Percentiles rank a stretch among this genome's conserved stretches.
phyloP scores from a whole-genome alignment of 208 protist species.

The Phytomonas francai region DNA sequence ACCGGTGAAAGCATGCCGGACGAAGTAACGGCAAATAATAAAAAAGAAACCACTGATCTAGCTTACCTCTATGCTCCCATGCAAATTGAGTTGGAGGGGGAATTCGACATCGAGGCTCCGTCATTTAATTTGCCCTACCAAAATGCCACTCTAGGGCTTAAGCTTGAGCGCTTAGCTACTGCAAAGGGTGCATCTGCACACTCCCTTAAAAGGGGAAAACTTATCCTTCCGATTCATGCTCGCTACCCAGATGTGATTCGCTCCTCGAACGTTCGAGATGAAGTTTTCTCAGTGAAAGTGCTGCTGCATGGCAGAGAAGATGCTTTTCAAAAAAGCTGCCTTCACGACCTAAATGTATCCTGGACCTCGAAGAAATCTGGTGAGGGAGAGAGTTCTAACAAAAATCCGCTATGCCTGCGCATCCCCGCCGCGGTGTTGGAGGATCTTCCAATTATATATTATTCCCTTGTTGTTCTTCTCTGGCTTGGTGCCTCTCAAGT shows the following conservation, averaged over 20 bases:
- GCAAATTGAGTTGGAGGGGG: slow-evolving; percentile 25
- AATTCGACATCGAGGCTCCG: slow-evolving; percentile 80
- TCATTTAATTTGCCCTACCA: slow-evolving; percentile 58
- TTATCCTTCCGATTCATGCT: slow-evolving; percentile 68
- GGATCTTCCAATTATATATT: slow-evolving; percentile 54
- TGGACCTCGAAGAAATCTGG: slow-evolving; percentile 15
- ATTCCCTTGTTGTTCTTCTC: slow-evolving; percentile 38
- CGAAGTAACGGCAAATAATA: not conserved
- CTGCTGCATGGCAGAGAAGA: slow-evolving; percentile 32
- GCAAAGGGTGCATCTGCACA: not conserved
- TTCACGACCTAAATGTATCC: slow-evolving; percentile 22
- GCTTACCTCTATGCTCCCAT: slow-evolving; percentile 26
- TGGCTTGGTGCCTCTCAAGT: slow-evolving; percentile 23
- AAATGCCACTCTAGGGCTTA: slow-evolving; percentile 30
- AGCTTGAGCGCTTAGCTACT: slow-evolving; percentile 7
- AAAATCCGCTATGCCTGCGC: slow-evolving; percentile 20
- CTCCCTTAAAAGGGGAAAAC: not conserved
- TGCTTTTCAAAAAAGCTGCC: slow-evolving; percentile 42
- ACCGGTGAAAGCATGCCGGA: slow-evolving; percentile 4
- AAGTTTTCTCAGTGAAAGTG: slow-evolving; percentile 23
- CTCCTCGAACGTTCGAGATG: slow-evolving; percentile 16
- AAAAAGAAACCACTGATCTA: slow-evolving; percentile 18
- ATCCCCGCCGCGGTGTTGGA: slow-evolving; percentile 53
- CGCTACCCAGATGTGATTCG: slow-evolving; percentile 49
- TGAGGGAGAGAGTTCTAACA: slow-evolving; percentile 4